A percentile compares a stretch with the other conserved stretches of the same genome.
phyloP scores from a whole-genome alignment of 1,139 yeast genomes.

The Pichia sp. region DNA sequence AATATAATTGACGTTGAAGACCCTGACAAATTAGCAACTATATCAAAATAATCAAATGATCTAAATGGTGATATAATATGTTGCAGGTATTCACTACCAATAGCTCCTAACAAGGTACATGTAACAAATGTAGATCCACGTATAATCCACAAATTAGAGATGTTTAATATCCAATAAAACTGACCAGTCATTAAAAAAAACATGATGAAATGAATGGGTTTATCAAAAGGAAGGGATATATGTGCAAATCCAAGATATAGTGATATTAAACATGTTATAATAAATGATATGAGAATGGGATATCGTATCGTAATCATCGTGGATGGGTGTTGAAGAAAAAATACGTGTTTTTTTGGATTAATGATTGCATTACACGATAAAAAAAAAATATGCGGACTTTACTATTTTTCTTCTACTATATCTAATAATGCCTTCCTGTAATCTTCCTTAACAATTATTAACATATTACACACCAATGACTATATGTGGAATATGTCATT shows the following conservation, averaged over 20 bases:
- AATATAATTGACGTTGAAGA: slow-evolving; percentile 21
- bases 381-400: not conserved
- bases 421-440: not conserved
- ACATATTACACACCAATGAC: not conserved
- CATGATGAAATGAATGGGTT: slow-evolving; percentile 25
- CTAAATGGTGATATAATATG: slow-evolving; percentile 24
- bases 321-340: not conserved
- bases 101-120: slow-evolving; percentile 26
- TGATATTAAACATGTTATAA: slow-evolving; percentile 13
- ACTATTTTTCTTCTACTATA: not conserved
- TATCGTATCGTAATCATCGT: slow-evolving; percentile 1
- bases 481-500: slow-evolving; percentile 17
- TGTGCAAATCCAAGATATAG: slow-evolving; percentile 28
- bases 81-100: slow-evolving; percentile 29
- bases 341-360: too few relatives aligned
- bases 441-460: not conserved
- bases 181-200: slow-evolving; percentile 26
- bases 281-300: slow-evolving; percentile 10
- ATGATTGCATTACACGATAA: not conserved
- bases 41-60: slow-evolving; percentile 26
- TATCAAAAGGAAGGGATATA: slow-evolving; percentile 27
- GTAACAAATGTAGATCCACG: slow-evolving; percentile 20
- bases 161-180: slow-evolving; percentile 27
- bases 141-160: slow-evolving; percentile 13
- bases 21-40: slow-evolving; percentile 25